A percentile compares a stretch with the other conserved stretches of the same genome.
These are phyloP conservation scores for Akanthomyces dipterigenus DNA, from an alignment of 2,329 filamentous ascomycete species.

Conservation along the genomic window DNA sequence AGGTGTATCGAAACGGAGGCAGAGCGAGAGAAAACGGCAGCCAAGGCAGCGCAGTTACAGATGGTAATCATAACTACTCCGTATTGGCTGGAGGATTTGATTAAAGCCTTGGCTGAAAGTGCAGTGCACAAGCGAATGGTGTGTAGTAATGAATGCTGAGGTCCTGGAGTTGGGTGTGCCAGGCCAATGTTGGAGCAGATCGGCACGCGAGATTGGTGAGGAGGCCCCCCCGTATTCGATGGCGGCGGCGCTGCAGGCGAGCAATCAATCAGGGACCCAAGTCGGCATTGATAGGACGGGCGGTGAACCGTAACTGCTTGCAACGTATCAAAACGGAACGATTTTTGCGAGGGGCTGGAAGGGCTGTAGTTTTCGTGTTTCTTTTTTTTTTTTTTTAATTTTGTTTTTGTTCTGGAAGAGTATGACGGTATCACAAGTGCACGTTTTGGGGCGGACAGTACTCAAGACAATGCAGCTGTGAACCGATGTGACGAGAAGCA, in stretches of 20 bases:
- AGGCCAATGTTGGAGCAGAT: neutral
- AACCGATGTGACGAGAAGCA: neutral
- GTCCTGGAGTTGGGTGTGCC: neutral
- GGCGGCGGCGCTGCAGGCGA: neutral
- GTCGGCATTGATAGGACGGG: neutral
- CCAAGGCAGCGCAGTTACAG: neutral
- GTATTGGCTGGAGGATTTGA: neutral
- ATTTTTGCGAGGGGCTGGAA: neutral
- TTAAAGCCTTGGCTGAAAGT: neutral
- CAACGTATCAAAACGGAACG: neutral
- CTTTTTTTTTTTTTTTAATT: too few relatives aligned
- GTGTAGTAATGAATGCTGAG: neutral
- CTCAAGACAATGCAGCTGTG: neutral
- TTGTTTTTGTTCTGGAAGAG: too few relatives aligned
- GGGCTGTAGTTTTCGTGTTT: neutral
- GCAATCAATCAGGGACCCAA: neutral
- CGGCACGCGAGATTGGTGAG: neutral
- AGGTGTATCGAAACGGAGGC: neutral
- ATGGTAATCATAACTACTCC: neutral
- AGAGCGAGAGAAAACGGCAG: neutral
- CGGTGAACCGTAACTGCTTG: neutral
- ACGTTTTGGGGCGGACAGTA: neutral
- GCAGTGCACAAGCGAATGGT: neutral
- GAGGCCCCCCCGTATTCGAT: neutral
- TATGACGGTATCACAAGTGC: neutral